Conservation (phyloP, 2,329 filamentous ascomycete species). For the Penicillium rolfsii region DNA sequence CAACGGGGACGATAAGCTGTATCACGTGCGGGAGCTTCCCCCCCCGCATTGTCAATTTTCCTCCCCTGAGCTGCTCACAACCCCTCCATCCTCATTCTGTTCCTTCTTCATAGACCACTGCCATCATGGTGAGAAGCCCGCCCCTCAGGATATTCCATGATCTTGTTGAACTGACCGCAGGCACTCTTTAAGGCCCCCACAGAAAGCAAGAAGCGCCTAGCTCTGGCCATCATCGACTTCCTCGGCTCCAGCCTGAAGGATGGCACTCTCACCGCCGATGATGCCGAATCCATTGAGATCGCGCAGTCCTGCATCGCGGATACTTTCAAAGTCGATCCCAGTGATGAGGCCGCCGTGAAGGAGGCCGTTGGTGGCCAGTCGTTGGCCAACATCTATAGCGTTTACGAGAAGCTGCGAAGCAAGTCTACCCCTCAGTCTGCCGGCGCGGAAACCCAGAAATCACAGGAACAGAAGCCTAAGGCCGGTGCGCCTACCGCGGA, state of each 20-base stretch:
- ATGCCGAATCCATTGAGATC: constrained; percentile 91
- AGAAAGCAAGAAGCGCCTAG: constrained; percentile 79
- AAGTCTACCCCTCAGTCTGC: constrained; percentile 56
- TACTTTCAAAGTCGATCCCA: constrained; percentile 91
- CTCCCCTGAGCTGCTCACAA: constrained; percentile 13
- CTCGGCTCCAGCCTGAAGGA: constrained; percentile 81
- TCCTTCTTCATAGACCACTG: constrained; percentile 5
- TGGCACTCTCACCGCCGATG: constrained; percentile 83
- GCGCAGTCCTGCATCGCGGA: constrained; percentile 93
- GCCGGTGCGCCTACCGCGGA: constrained; percentile 59
- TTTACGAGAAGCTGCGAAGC: constrained; percentile 92
- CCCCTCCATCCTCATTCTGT: neutral
- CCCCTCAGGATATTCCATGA: neutral
- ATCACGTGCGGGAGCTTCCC: constrained; percentile 29
- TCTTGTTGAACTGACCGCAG: neutral
- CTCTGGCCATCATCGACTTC: constrained; percentile 96
- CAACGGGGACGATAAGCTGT: constrained; percentile 28
- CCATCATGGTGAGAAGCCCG: constrained; percentile 27
- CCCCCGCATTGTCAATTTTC: constrained; percentile 31
- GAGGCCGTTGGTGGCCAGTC: constrained; percentile 84
- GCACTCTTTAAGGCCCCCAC: constrained; percentile 40
- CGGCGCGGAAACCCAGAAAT: constrained; percentile 44
- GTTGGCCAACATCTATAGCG: constrained; percentile 86
- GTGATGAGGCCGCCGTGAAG: constrained; percentile 70
- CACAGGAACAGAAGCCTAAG: constrained; percentile 45